Evolutionary conservation across 2,329 filamentous ascomycete genomes (phyloP).

Genomic region (Calonectria honghensis): DNA sequence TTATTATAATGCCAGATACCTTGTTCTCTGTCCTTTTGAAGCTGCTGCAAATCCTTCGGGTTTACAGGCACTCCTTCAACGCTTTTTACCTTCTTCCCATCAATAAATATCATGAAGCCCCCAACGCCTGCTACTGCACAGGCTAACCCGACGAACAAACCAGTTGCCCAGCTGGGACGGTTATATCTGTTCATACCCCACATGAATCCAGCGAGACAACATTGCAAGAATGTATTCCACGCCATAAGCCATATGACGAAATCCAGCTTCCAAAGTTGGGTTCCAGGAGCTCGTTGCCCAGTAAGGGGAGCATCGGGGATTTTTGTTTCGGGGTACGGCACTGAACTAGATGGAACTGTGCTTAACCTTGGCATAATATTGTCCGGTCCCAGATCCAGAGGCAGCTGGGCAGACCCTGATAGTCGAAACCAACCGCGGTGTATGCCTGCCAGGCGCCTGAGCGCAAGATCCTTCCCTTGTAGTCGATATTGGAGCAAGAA

Average conservation of each 20-base stretch:
- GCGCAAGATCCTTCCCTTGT: constrained; percentile 69
- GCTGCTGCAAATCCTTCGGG: constrained; percentile 70
- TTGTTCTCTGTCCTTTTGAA: constrained; percentile 71
- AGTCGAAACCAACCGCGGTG: constrained; percentile 86
- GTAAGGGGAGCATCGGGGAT: constrained; percentile 82
- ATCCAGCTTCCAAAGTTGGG: constrained; percentile 84
- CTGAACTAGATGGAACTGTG: constrained; percentile 54
- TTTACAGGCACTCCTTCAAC: constrained; percentile 82
- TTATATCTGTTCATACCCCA: constrained; percentile 85
- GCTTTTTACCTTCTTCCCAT: constrained; percentile 82
- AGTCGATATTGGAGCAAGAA: constrained; percentile 81
- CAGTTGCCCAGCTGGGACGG: constrained; percentile 87
- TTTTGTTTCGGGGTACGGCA: constrained; percentile 79
- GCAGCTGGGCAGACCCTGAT: constrained; percentile 77
- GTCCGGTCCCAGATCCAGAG: constrained; percentile 70
- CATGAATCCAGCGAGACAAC: constrained; percentile 85
- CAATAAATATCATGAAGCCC: constrained; percentile 81
- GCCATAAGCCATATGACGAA: constrained; percentile 87
- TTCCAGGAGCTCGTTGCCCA: constrained; percentile 80
- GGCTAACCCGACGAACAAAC: constrained; percentile 84
- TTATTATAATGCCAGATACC: constrained; percentile 74
- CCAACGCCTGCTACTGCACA: constrained; percentile 81
- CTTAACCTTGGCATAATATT: constrained; percentile 67
- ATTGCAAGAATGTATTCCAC: constrained; percentile 86
- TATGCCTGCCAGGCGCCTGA: constrained; percentile 83